These are phyloP conservation scores for Astrocystis sublimbata DNA, from an alignment of 495 filamentous ascomycete species.

Conservation along the genomic window DNA sequence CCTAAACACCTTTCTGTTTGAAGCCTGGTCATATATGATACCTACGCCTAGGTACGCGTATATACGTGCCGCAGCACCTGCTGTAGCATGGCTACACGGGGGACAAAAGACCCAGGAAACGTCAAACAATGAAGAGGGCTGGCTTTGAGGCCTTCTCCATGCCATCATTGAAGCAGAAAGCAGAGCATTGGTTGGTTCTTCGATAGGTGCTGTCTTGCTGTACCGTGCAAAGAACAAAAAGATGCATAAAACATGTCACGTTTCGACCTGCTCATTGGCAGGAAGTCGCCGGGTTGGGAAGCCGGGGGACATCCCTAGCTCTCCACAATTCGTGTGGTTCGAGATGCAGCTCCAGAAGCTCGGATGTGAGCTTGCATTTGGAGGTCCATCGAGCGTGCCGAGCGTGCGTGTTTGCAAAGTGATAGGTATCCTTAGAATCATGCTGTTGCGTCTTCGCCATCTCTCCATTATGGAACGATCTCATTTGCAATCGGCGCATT, in stretches of 20 bases:
- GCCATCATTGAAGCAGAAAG: neutral
- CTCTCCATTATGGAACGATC: neutral
- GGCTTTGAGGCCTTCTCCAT: neutral
- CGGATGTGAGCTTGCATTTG: neutral
- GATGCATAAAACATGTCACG: constrained; percentile 8
- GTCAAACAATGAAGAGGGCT: constrained; percentile 1
- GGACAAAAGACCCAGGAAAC: neutral
- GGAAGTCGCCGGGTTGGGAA: constrained; percentile 7
- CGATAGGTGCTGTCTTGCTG: neutral
- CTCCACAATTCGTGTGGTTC: constrained; percentile 11
- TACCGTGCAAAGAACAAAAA: neutral
- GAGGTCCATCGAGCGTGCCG: neutral
- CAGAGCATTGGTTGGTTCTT: constrained; percentile 1
- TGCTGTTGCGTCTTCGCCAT: neutral
- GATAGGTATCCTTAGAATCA: neutral
- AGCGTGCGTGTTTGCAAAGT: neutral
- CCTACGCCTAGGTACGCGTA: neutral
- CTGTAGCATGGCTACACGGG: no score
- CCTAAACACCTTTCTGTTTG: constrained; percentile 6
- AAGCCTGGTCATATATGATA: neutral
- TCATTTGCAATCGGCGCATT: neutral
- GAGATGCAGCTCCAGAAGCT: constrained; percentile 3
- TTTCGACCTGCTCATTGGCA: constrained; percentile 1
- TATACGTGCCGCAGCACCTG: no score
- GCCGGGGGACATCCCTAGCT: no score